These are phyloP conservation scores for Xylaria castorea DNA, from an alignment of 495 filamentous ascomycete genomes.

Conservation along the genomic window DNA sequence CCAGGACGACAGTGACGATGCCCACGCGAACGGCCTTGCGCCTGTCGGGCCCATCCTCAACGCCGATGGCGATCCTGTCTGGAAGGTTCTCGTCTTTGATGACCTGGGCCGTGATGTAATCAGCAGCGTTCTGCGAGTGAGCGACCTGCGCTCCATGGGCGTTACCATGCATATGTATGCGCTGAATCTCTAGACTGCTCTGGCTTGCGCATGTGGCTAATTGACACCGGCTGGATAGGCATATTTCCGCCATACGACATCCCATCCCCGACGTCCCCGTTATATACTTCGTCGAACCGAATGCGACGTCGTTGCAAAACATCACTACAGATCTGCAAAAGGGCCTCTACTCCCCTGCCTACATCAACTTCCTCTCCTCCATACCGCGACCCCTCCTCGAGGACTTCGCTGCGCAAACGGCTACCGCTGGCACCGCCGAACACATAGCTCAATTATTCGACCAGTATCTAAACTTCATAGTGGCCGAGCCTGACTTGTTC, in stretches of 20 bases:
- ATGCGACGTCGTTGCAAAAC: conserved; percentile 73
- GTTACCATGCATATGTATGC: conserved; percentile 92
- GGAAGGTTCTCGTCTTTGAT: conserved; percentile 70
- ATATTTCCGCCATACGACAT: conserved; percentile 81
- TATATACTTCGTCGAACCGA: conserved; percentile 94
- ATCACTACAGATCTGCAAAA: conserved; percentile 89
- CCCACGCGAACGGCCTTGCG: conserved; percentile 63
- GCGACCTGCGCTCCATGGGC: conserved; percentile 88
- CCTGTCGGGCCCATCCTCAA: conserved; percentile 82
- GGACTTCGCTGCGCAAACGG: conserved; percentile 91
- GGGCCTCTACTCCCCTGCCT: conserved; percentile 89
- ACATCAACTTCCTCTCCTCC: conserved; percentile 96
- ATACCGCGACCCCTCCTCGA: conserved; percentile 92
- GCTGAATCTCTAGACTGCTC: neutral
- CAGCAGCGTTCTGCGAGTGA: conserved; percentile 92
- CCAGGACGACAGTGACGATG: conserved; percentile 59
- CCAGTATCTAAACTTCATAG: conserved; percentile 98
- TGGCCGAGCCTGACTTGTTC: conserved; percentile 94
- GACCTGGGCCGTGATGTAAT: conserved; percentile 74
- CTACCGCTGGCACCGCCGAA: conserved; percentile 80
- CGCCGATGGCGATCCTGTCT: conserved; percentile 81
- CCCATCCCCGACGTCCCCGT: conserved; percentile 97
- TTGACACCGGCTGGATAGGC: conserved; percentile 53
- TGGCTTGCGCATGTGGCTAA: conserved; percentile 32
- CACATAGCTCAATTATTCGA: conserved; percentile 92